Percentiles rank a stretch among this genome's conserved stretches.
These are phyloP conservation scores for Ogataea nonfermentans DNA, from an alignment of 805 yeast genomes.

Conservation along the genomic window DNA sequence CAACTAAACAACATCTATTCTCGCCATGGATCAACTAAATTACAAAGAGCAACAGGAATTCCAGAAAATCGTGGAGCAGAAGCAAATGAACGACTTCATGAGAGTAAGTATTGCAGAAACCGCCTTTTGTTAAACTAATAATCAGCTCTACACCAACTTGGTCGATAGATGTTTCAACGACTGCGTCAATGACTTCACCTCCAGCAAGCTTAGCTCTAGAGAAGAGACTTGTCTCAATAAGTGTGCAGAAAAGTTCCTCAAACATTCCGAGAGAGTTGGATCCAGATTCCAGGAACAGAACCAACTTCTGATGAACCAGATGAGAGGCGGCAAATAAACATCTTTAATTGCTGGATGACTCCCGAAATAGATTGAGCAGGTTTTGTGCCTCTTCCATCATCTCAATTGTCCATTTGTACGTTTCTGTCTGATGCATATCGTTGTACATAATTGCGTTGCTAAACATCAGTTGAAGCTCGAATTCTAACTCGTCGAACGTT, in stretches of 20 bases:
- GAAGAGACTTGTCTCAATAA: constrained; percentile 84
- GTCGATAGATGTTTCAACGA: constrained; percentile 97
- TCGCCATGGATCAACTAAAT: constrained; percentile 85
- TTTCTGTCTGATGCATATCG: constrained; percentile 54
- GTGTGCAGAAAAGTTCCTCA: constrained; percentile 96
- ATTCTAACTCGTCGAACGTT: constrained; percentile 50
- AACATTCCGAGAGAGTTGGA: constrained; percentile 97
- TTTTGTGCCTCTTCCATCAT: constrained; percentile 68
- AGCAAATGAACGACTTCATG: constrained; percentile 99
- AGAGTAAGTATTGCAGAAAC: constrained; percentile 46
- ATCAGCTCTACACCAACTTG: constrained; percentile 74
- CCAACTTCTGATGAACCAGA: constrained; percentile 66
- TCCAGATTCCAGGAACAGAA: constrained; percentile 99
- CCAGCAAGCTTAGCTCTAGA: constrained; percentile 78
- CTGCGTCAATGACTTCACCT: constrained; percentile 98
- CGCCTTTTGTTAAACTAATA: constrained; percentile 1
- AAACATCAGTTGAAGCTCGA: constrained; percentile 73
- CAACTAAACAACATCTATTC: constrained; percentile 2
- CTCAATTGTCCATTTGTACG: constrained; percentile 59
- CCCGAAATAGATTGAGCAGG: constrained; percentile 57
- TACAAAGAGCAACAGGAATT: constrained; percentile 95
- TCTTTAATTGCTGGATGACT: constrained; percentile 27
- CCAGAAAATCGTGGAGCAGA: constrained; percentile 91
- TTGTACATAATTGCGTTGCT: constrained; percentile 85
- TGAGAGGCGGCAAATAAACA: constrained; percentile 37